Conservation (phyloP, 805 yeast species). For the Candida verbasci region DNA sequence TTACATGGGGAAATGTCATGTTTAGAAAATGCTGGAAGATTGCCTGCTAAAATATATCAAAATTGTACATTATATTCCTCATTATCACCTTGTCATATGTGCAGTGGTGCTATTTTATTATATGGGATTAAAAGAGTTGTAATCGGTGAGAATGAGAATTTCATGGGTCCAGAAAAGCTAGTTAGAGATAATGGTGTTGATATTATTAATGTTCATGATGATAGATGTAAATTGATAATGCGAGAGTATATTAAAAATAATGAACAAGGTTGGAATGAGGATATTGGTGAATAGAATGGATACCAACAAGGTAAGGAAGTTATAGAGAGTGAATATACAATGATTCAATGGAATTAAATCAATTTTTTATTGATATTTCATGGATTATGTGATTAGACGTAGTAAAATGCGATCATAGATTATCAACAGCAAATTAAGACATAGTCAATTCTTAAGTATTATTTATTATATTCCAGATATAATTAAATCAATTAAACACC, state of each 20-base stretch:
- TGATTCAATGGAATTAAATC: too few species aligned
- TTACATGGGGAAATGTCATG: constrained; percentile 92
- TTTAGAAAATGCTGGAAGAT: constrained; percentile 85
- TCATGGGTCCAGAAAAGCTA: constrained; percentile 78
- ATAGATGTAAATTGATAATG: constrained; percentile 69
- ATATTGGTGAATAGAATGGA: constrained; percentile 54
- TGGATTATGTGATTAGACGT: too few species aligned
- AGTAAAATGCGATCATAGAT: too few species aligned
- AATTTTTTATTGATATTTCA: too few species aligned
- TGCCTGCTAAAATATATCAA: constrained; percentile 74
- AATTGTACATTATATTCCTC: constrained; percentile 90
- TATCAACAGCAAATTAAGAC: too few species aligned
- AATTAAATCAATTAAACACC: too few species aligned
- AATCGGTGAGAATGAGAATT: constrained; percentile 82
- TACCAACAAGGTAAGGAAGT: too few species aligned
- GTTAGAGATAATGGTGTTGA: constrained; percentile 66
- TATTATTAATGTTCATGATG: constrained; percentile 56
- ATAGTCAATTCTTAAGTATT: too few species aligned
- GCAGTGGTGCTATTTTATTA: constrained; percentile 87
- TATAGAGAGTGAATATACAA: not conserved
- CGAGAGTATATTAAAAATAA: constrained; percentile 68
- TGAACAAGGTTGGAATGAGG: constrained; percentile 80
- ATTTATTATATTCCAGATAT: too few species aligned
- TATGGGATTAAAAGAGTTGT: constrained; percentile 88
- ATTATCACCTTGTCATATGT: constrained; percentile 91